Evolutionary conservation across 2,329 filamentous ascomycete genomes (phyloP).

Genomic region (Thermothelomyces thermophilus): DNA sequence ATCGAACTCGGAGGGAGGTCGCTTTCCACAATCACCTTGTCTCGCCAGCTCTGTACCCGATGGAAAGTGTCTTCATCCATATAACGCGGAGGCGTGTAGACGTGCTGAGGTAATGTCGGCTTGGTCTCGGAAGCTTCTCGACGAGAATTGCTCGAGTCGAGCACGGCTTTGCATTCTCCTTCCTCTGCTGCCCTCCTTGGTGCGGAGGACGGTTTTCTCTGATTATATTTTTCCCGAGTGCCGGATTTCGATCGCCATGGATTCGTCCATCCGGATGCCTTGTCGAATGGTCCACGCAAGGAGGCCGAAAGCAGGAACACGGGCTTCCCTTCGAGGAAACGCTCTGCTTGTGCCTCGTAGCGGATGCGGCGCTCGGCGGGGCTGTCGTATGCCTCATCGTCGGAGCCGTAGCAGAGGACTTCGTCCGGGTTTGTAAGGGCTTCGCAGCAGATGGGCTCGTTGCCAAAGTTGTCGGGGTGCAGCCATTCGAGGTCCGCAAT

Average conservation of each 20-base stretch:
- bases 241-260: conserved; percentile 40
- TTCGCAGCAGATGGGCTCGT: conserved; percentile 44
- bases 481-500: conserved; percentile 12
- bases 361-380: conserved; percentile 42
- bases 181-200: background rate
- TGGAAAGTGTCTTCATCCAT: conserved; percentile 11
- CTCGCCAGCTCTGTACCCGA: conserved; percentile 15
- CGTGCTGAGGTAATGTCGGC: background rate
- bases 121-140: background rate
- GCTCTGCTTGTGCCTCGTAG: conserved; percentile 53
- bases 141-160: conserved; percentile 3
- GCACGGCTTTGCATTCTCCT: background rate
- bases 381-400: conserved; percentile 47
- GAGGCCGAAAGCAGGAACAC: conserved; percentile 54
- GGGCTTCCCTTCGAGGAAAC: conserved; percentile 50
- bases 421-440: conserved; percentile 35
- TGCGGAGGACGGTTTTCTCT: background rate
- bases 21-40: conserved; percentile 9
- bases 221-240: background rate
- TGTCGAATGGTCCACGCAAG: conserved; percentile 56
- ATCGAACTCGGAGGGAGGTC: background rate
- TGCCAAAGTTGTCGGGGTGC: conserved; percentile 21
- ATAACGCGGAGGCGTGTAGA: background rate
- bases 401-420: conserved; percentile 49
- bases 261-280: conserved; percentile 48